Base-by-base conservation (phyloP, 495 filamentous ascomycete species). In the Aspergillus funiculosus region DNA sequence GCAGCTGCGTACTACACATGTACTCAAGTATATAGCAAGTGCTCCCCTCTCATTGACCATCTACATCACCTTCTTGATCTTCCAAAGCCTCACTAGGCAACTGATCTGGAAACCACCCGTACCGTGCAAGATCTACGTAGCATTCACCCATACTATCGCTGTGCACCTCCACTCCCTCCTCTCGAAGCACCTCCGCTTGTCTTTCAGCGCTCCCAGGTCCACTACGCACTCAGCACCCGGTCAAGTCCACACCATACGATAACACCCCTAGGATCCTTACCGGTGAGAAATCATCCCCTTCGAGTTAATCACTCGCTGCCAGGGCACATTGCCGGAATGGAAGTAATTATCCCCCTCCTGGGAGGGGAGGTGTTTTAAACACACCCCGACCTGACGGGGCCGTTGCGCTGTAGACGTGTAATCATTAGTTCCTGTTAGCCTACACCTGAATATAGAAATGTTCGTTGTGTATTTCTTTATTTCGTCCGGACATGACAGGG, bases 281-380 rank as follows among this genome's bases (percentile, higher is more conserved):
- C 89, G 78, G 24, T 82, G 85, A 22, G 88, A 91, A 51, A 97
- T 89, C 46, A 79, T 72, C 13, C 89, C 89, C 62, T 86, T 90
- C 2, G 85, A 63, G 57, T 90, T 94, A 50, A 96, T 85, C 8
- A 97, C 88, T 35, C 91, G 73, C 69, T 96, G 91, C 91, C 91
- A 97, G 3, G 90, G 91, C 8, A 95, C 89, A 53, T 86, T 95
- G 13, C 64, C 72, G 44, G 74, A 67, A 56, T 95, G 77, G 64
- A 82, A 94, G 42, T 70, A 59, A 22, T 66, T 49, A 4, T 59
- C 55, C 2, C 55, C 55, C 6, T 64, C 59, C 18, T 65, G 53
- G 1, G 64, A 56, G 2, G 91, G 78, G 11, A 97, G 81, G 53
- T 92, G 82, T 59, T 95, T 95, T 1, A 96, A 78, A 56, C 82